Evolutionary conservation across 2,329 filamentous ascomycete species (phyloP), one percentile per base, ranked within the genome.

Genomic region (Tricladium varicosporioides): DNA sequence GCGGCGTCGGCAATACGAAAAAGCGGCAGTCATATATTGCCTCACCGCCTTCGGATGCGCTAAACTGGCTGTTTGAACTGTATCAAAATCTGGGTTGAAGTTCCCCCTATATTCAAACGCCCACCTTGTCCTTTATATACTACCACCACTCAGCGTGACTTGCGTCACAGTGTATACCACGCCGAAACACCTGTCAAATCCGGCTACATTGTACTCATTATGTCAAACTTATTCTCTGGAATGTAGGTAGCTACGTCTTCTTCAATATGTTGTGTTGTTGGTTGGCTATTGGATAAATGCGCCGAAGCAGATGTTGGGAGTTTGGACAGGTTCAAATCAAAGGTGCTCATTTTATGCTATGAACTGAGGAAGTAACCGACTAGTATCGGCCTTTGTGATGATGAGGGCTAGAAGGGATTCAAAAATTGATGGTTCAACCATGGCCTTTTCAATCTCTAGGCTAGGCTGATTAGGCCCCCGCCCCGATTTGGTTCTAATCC

Each of bases 161-260:
- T 33, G 19, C 43, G 44, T 44, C 33, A 51, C 42, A 18, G 10
- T 31, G 19, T 32, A 45, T 18, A 14, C 8, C 16, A 13, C 56
- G 19, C 27, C 45, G 16, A 19, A 16, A 40, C 11, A 16, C 22
- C 7, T 44, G 19, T 27, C 31, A 53, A 16, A 10, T 5, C 32
- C 36, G 40, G 19, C 46, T 15, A 48, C 32, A 7, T 27, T 43
- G 15, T 46, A 31, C 22, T 49, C 62, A 58, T 32, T 31, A 71
- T 71, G 69, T 71, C 69, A 49, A 70, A 69, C 59, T 57, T 71
- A 53, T 71, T 71, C 57, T 70, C 68, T 62, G 69, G 69, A 65
- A 71, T 71, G 69, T 71, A 61, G 53, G 69, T 71, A 61, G 44
- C 53, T 18, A 27, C 49, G 10, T 40, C 19, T 58, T 52, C 46